A percentile compares a stretch with the other conserved stretches of the same genome.
phyloP scores from a whole-genome alignment of 805 yeast species.

The Nakazawaea ernobii region DNA sequence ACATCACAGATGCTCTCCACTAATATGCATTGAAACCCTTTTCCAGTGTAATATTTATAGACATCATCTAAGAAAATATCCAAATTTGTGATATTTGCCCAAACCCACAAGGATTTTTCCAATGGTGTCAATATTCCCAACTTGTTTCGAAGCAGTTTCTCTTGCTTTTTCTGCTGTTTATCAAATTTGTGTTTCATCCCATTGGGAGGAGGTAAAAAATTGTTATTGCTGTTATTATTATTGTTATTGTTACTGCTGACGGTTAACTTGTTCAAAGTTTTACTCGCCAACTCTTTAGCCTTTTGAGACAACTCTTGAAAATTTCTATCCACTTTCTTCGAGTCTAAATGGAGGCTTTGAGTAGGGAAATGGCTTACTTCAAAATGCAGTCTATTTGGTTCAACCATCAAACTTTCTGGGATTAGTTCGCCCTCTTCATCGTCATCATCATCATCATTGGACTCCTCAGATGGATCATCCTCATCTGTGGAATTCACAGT shows the following conservation, averaged over 20 bases:
- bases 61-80: constrained; percentile 82
- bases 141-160: constrained; percentile 20
- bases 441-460: constrained; percentile 9
- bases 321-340: background rate
- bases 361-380: background rate
- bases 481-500: background rate
- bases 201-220: constrained; percentile 12
- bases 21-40: constrained; percentile 78
- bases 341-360: background rate
- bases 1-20: constrained; percentile 62
- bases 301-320: constrained; percentile 15
- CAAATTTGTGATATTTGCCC: constrained; percentile 94
- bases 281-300: constrained; percentile 22
- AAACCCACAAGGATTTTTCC: constrained; percentile 86
- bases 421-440: constrained; percentile 22
- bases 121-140: constrained; percentile 47
- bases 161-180: constrained; percentile 12
- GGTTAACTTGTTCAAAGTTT: constrained; percentile 18
- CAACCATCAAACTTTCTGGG: constrained; percentile 23
- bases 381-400: constrained; percentile 5
- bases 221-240: constrained; percentile 9
- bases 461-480: background rate
- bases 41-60: constrained; percentile 78
- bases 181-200: constrained; percentile 11
- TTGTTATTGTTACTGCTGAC: background rate